These are phyloP conservation scores for Paramecium pentaurelia DNA, from an alignment of 73 alveolate species.

Conservation along the genomic window DNA sequence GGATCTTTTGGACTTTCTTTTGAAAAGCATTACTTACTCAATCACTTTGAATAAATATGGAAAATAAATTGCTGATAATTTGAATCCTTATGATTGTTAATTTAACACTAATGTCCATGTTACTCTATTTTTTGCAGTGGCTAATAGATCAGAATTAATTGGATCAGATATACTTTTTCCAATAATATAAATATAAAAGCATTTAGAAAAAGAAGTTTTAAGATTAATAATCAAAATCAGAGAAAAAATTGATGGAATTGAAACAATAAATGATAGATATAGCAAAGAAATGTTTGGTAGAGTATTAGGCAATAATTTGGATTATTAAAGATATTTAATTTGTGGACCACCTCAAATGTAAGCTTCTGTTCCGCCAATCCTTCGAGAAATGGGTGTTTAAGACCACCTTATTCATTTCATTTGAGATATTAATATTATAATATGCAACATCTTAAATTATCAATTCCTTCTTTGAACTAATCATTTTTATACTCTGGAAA, in stretches of 20 bases:
- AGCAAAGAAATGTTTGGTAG: neutral
- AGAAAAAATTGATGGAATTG: neutral
- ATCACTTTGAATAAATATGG: neutral
- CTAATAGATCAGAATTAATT: neutral
- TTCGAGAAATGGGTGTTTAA: neutral
- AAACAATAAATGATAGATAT: neutral
- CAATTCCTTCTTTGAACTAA: neutral
- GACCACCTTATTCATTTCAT: neutral
- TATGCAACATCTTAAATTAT: neutral
- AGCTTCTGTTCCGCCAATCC: neutral
- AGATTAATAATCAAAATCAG: neutral
- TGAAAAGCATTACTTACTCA: neutral
- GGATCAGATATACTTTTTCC: neutral
- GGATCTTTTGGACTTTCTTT: conserved; percentile 26
- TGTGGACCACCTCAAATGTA: neutral
- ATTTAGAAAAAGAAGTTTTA: neutral
- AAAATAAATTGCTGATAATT: neutral
- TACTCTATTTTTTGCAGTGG: neutral
- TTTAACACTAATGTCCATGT: neutral
- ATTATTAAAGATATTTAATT: neutral
- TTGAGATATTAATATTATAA: neutral
- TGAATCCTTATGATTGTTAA: neutral
- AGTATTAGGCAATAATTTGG: neutral
- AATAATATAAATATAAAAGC: neutral
- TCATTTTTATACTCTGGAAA: neutral